phyloP scores from a whole-genome alignment of 306 rosid species.

The Prunus kanzakura region DNA sequence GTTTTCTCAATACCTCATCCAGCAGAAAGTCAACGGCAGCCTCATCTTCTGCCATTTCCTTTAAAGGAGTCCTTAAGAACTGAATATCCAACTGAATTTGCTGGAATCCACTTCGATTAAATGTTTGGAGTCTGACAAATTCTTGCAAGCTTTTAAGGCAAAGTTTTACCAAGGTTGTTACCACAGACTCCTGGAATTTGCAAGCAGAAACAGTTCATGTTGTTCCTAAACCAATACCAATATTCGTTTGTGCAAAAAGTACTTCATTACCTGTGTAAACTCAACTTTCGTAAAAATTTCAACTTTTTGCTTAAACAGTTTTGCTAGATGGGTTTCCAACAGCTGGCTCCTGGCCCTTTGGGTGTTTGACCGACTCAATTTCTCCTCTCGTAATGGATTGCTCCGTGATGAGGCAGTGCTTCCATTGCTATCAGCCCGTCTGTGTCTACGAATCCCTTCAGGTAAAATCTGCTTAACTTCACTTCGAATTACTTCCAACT shows the following conservation, averaged over 20 bases:
- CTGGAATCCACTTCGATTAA: conserved; percentile 93
- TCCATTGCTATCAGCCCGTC: conserved; percentile 80
- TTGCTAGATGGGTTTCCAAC: conserved; percentile 93
- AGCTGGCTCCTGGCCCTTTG: conserved; percentile 94
- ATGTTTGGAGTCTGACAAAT: conserved; percentile 78
- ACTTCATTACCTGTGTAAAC: conserved; percentile 69
- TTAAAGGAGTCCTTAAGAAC: conserved; percentile 67
- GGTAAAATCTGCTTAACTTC: conserved; percentile 90
- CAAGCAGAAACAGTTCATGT: conserved; percentile 27
- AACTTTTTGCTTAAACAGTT: conserved; percentile 86
- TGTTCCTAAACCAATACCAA: conserved; percentile 9
- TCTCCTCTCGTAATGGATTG: conserved; percentile 82
- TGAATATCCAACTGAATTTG: conserved; percentile 94
- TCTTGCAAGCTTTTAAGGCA: conserved; percentile 91
- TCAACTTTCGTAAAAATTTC: conserved; percentile 95
- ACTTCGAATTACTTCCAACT: conserved; percentile 64
- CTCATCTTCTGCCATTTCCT: conserved; percentile 86
- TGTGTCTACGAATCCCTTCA: conserved; percentile 68
- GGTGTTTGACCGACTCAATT: conserved; percentile 63
- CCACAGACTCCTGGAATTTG: conserved; percentile 73
- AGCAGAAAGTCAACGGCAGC: conserved; percentile 85
- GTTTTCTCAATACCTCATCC: conserved; percentile 61
- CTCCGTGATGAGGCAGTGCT: conserved; percentile 86
- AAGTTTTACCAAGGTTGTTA: conserved; percentile 74
- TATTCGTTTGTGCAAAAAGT: conserved; percentile 20